Base-by-base conservation (phyloP, 2,329 filamentous ascomycete genomes). In the Xylariaceae sp. region DNA sequence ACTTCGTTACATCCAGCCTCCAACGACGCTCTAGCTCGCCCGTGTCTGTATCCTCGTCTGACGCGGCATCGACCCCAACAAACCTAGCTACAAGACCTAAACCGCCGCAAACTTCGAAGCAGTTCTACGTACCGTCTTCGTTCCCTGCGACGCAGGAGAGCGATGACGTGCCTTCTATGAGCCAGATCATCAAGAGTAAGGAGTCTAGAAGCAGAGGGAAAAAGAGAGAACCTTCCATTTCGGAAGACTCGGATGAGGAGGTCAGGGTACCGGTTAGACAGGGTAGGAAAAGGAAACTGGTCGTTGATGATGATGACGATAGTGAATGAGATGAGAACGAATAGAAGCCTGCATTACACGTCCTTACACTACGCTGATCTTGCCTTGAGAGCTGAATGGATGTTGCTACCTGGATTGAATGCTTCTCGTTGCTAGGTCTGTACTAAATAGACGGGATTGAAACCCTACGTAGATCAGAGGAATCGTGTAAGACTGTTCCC, bases 101-200 rank as follows among this genome's bases (percentile, higher is more conserved):
- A 50, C 30, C n/a, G 30, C 17, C n/a, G 30, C 17, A 61, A 57
- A 35, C 51, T 30, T 30, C 51, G 34, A 59, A 58, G 53, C 57
- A 55, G 6, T 67, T 66, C 49, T 68, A 70, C 47, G 62, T 67
- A 37, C 67, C 65, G 4, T 59, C 62, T 6, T 58, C 42, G 35
- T 66, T 70, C 55, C 45, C 54, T 7, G 30, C 57, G 15, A 67
- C 64, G 17, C 66, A 71, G 48, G 68, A 68, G 11, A 65, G 59
- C 58, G 64, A 64, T 35, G 66, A 64, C 2, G 59, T 73, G 10
- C 71, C 71, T 35, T 68, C 70, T 2, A 68, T 72, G 67, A 72
- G 67, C 56, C 70, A 73, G 55, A 30, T 72, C 1, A 55, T 68
- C 10, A 59, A 56, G 13, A 55, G 60, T 37, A 53, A 63, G 59